Evolutionary conservation across 495 filamentous ascomycete species (phyloP).

Genomic region (Darksidea phi): DNA sequence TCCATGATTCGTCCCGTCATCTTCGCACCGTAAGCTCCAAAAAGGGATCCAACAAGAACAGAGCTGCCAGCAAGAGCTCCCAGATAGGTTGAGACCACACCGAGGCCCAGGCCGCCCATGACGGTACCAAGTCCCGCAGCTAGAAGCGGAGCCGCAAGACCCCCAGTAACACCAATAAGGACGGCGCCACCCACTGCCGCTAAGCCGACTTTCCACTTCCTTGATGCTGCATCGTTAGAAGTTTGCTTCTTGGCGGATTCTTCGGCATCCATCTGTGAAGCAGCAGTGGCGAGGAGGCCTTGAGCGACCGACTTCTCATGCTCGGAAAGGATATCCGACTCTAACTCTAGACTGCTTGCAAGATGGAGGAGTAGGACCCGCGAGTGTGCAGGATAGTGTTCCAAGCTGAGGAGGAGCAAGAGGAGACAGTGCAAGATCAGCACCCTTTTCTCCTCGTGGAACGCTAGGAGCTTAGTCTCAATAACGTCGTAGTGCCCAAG

Average conservation of each 20-base stretch:
- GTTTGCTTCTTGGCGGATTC: slow-evolving; percentile 34
- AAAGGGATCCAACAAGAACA: slow-evolving; percentile 35
- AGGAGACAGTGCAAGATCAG: slow-evolving; percentile 61
- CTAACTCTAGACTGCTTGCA: slow-evolving; percentile 65
- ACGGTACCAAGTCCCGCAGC: slow-evolving; percentile 35
- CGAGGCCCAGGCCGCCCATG: slow-evolving; percentile 34
- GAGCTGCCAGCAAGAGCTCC: slow-evolving; percentile 35
- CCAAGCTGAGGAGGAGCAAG: slow-evolving; percentile 73
- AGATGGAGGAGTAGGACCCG: slow-evolving; percentile 71
- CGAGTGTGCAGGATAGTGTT: slow-evolving; percentile 75
- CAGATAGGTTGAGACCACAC: slow-evolving; percentile 31
- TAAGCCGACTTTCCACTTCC: slow-evolving; percentile 36
- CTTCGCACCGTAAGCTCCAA: slow-evolving; percentile 40
- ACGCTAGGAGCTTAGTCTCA: slow-evolving; percentile 45
- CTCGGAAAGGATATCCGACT: slow-evolving; percentile 61
- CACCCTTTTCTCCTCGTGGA: slow-evolving; percentile 47
- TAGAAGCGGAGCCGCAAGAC: slow-evolving; percentile 36
- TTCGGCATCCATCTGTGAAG: slow-evolving; percentile 36
- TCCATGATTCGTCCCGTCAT: slow-evolving; percentile 38
- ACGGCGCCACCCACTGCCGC: slow-evolving; percentile 35
- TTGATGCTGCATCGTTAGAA: slow-evolving; percentile 16
- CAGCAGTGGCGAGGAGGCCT: slow-evolving; percentile 36
- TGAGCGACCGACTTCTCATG: slow-evolving; percentile 63
- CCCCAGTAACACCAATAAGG: slow-evolving; percentile 36
- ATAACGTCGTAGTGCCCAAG: slow-evolving; percentile 47